Percentiles rank a stretch among this genome's conserved stretches.
These are phyloP conservation scores for Gleditsia sinensis DNA, from an alignment of 306 rosid genomes.

Conservation along the genomic window DNA sequence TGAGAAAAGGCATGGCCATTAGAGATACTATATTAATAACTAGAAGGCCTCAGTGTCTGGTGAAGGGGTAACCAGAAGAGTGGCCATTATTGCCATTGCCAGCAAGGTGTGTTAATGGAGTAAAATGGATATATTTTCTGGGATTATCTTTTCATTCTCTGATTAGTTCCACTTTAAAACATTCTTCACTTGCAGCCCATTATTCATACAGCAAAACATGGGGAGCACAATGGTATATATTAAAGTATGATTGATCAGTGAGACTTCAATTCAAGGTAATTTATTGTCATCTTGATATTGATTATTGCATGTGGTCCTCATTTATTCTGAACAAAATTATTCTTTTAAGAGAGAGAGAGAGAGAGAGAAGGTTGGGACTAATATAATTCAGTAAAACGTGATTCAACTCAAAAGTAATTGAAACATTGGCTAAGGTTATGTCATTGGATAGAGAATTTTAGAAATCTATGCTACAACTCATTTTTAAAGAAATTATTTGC, in stretches of 20 bases:
- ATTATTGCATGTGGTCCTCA: neutral
- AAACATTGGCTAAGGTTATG: too few relatives aligned
- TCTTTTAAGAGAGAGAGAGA: neutral
- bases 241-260: constrained; percentile 28
- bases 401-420: too few relatives aligned
- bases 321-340: too few relatives aligned
- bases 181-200: constrained; percentile 45
- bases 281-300: too few relatives aligned
- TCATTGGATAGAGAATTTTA: too few relatives aligned
- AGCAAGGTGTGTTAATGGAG: constrained; percentile 25
- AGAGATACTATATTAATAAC: neutral
- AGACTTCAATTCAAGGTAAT: too few relatives aligned
- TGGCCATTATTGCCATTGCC: constrained; percentile 40
- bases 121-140: constrained; percentile 27
- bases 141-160: constrained; percentile 16
- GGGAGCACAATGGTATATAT: constrained; percentile 31
- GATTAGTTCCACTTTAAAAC: constrained; percentile 31
- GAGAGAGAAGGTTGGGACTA: neutral
- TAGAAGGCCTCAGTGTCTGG: neutral
- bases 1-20: neutral
- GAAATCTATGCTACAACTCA: too few relatives aligned
- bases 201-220: constrained; percentile 51
- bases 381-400: too few relatives aligned
- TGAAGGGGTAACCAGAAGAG: constrained; percentile 11
- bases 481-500: too few relatives aligned